Percentiles rank a stretch among this genome's conserved stretches.
phyloP scores from a whole-genome alignment of 495 filamentous ascomycete species.

The Usnea hakonensis region DNA sequence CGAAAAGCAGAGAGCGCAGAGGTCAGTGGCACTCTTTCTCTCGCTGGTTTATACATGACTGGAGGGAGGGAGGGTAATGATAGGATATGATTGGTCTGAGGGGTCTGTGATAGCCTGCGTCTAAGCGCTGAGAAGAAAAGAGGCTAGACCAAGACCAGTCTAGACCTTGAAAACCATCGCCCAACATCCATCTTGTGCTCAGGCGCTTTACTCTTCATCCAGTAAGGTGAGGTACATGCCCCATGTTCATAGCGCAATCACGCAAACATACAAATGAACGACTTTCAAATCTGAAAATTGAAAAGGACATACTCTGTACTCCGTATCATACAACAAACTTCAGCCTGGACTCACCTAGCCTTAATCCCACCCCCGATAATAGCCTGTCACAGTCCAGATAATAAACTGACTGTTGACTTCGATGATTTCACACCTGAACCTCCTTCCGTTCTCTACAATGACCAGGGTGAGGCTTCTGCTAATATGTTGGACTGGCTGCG shows the following conservation, averaged over 20 bases:
- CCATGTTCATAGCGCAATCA: too few species aligned
- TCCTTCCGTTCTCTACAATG: neutral
- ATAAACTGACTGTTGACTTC: neutral
- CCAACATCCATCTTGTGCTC: too few species aligned
- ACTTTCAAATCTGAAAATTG: too few species aligned
- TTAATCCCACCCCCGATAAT: neutral
- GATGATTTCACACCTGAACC: neutral
- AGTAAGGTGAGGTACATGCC: too few species aligned
- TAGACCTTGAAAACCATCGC: constrained; percentile 6
- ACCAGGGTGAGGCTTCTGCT: neutral
- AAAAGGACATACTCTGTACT: too few species aligned
- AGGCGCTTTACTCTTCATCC: too few species aligned
- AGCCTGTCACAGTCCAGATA: neutral
- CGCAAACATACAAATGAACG: neutral
- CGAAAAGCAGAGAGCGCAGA: neutral
- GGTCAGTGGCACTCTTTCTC: constrained; percentile 5
- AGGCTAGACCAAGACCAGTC: neutral
- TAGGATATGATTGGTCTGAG: constrained; percentile 14
- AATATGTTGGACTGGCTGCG: neutral
- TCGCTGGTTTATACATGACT: constrained; percentile 9
- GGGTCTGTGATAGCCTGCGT: constrained; percentile 9
- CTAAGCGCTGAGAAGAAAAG: constrained; percentile 7
- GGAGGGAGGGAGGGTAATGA: constrained; percentile 8
- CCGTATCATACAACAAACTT: neutral
- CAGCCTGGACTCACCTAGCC: neutral